Conservation (phyloP, 306 rosid genomes). For the Notholithocarpus densiflorus region DNA sequence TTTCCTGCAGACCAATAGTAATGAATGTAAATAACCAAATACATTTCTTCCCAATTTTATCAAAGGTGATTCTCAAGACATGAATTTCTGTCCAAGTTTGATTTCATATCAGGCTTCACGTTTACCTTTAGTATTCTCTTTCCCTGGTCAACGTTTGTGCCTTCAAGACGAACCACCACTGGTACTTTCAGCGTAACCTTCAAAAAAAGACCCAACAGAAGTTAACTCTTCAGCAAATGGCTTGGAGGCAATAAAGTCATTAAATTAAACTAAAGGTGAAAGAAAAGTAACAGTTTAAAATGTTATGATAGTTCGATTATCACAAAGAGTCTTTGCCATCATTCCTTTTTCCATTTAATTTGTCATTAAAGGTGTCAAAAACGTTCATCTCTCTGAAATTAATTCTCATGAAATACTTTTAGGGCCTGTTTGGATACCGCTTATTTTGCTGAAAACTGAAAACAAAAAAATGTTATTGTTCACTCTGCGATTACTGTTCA, state of each 20-base stretch:
- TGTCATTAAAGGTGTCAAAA: not conserved
- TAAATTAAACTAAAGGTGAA: not conserved
- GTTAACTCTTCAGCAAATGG: conserved; percentile 9
- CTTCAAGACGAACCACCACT: conserved; percentile 94
- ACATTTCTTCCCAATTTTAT: conserved; percentile 3
- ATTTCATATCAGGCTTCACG: conserved; percentile 6
- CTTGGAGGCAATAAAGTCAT: not conserved
- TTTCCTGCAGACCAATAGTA: conserved; percentile 65
- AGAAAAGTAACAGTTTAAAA: not conserved
- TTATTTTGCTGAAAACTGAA: too few species aligned
- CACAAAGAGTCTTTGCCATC: not conserved
- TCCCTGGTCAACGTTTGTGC: conserved; percentile 96
- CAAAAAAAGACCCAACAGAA: conserved; percentile 18
- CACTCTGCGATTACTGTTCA: too few species aligned
- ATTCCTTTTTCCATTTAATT: not conserved
- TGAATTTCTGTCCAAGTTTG: not conserved
- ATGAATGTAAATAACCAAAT: conserved; percentile 17
- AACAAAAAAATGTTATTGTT: too few species aligned
- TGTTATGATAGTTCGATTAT: not conserved
- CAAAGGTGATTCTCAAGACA: not conserved
- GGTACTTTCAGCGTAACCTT: conserved; percentile 92
- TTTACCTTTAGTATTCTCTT: conserved; percentile 83
- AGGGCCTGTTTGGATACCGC: too few species aligned
- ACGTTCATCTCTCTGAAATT: not conserved
- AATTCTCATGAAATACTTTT: not conserved